Base-by-base conservation (phyloP, 805 yeast species). In the Zygoascus tannicola region DNA sequence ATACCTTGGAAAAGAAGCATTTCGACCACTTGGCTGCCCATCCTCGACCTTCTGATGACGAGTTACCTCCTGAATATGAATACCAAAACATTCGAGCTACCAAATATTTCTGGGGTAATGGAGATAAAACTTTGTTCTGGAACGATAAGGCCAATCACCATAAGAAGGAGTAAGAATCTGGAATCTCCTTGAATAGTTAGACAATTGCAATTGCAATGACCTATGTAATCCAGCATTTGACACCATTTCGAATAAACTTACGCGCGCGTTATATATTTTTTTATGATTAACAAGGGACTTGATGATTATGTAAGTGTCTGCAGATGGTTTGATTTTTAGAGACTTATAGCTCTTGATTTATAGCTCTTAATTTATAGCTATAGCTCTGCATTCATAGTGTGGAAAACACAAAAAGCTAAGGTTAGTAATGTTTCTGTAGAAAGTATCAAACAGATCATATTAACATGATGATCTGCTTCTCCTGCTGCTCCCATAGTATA, bases 31-130 rank as follows among this genome's bases (percentile, higher is more conserved):
- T 78, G 58, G 69, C 64, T 55, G 51, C 37, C 32, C 50, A 53
- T 33, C 62, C 66, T 41, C 71, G 71, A 57, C 70, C 85, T 46
- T 65, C 86, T 28, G 97, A 88, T 64, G 90, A 81, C 56, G 94
- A 88, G 63, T 85, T 95, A 87, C 97, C 97, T 60, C 70, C 66
- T 50, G 92, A 83, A 68, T 85, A 85, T 73, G 88, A 80, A 58
- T 92, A 78, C 78, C 88, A 82, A 75, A 92, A 92, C 76, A 66
- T 87, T 57, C 85, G 97, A 78, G 64, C 66, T 63, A 81, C 78
- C 66, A 80, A 83, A 49, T 90, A 77, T 77, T 90, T 87, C 81
- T 92, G 97, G 97, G 98, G 98, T 63, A 90, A 92, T 64, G 97
- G 98, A 65, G 95, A 88, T 75, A 80, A 85, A 77, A 86, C 97